Percentiles rank a stretch among this genome's conserved stretches.
Conservation (phyloP, 2,329 filamentous ascomycete genomes). For the Fusarium oligoseptatum region DNA sequence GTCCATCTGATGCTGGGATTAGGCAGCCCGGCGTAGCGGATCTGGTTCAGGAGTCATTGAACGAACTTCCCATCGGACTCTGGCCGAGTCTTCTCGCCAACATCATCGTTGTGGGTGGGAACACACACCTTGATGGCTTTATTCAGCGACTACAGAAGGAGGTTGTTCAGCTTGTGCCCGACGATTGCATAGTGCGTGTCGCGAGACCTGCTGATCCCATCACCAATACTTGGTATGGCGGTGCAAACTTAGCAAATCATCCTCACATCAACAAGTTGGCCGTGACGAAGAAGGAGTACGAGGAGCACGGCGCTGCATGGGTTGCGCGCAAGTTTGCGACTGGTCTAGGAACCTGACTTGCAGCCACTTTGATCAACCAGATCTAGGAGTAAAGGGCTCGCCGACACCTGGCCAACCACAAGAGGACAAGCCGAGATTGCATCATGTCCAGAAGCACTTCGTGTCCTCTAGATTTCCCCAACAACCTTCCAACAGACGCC, state of each 20-base stretch:
- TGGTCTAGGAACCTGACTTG: slow-evolving; percentile 40
- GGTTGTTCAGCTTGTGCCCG: slow-evolving; percentile 77
- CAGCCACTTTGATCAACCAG: background rate
- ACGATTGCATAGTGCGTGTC: slow-evolving; percentile 83
- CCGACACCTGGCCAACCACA: background rate
- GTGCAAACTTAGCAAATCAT: slow-evolving; percentile 80
- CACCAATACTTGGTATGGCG: slow-evolving; percentile 87
- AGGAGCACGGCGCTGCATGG: slow-evolving; percentile 85
- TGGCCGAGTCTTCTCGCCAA: slow-evolving; percentile 90
- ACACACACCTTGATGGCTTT: slow-evolving; percentile 83
- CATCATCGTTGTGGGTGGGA: slow-evolving; percentile 90
- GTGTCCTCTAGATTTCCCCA: background rate
- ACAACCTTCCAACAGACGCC: background rate
- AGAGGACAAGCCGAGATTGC: background rate
- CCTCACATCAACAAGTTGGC: slow-evolving; percentile 74
- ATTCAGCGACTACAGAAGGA: slow-evolving; percentile 83
- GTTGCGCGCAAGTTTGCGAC: slow-evolving; percentile 76
- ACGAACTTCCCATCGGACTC: slow-evolving; percentile 81
- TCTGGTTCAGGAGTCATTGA: slow-evolving; percentile 83
- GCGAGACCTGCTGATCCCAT: slow-evolving; percentile 79
- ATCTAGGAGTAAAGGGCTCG: background rate
- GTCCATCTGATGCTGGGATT: slow-evolving; percentile 86
- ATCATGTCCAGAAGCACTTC: background rate
- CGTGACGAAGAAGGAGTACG: slow-evolving; percentile 91
- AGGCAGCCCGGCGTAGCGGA: slow-evolving; percentile 85